phyloP scores from a whole-genome alignment of 352 stramenopile genomes.

The Thalassiosira hispida region DNA sequence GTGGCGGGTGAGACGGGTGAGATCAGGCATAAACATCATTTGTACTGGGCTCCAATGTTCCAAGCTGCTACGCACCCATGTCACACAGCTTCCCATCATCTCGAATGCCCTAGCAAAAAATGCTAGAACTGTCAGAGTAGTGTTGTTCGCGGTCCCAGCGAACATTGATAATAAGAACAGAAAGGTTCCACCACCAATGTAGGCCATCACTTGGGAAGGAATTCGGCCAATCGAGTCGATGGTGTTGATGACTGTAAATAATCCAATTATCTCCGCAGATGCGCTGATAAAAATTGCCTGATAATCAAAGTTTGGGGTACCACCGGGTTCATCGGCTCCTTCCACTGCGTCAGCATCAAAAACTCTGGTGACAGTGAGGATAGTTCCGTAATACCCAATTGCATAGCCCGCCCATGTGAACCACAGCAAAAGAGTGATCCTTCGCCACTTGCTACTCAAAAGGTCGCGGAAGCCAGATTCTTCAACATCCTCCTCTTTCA shows the following conservation, averaged over 20 bases:
- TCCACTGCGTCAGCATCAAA: slow-evolving; percentile 58
- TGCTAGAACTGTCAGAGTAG: slow-evolving; percentile 35
- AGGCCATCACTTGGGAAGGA: slow-evolving; percentile 50
- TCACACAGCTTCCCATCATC: slow-evolving; percentile 71
- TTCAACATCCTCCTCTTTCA: slow-evolving; percentile 58
- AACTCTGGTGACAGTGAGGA: slow-evolving; percentile 72
- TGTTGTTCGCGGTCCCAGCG: slow-evolving; percentile 18
- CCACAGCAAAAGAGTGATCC: slow-evolving; percentile 61
- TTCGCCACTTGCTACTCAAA: slow-evolving; percentile 62
- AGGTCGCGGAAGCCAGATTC: slow-evolving; percentile 63
- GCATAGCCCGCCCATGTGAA: slow-evolving; percentile 66
- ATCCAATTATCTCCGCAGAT: slow-evolving; percentile 69
- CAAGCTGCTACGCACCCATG: slow-evolving; percentile 75
- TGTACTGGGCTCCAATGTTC: no score
- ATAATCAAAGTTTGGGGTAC: slow-evolving; percentile 68
- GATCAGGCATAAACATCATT: no score
- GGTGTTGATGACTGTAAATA: slow-evolving; percentile 63
- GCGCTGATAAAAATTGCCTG: slow-evolving; percentile 73
- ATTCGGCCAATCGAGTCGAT: slow-evolving; percentile 68
- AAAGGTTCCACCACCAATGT: slow-evolving; percentile 54
- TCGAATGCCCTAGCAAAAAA: slow-evolving; percentile 66
- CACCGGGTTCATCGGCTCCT: slow-evolving; percentile 21
- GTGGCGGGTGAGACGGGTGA: no score
- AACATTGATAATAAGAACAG: slow-evolving; percentile 62
- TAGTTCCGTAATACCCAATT: slow-evolving; percentile 65